A percentile compares a stretch with the other conserved stretches of the same genome.
Conservation (phyloP, 768 basidiomycete species). For the Termitomyces sp. region DNA sequence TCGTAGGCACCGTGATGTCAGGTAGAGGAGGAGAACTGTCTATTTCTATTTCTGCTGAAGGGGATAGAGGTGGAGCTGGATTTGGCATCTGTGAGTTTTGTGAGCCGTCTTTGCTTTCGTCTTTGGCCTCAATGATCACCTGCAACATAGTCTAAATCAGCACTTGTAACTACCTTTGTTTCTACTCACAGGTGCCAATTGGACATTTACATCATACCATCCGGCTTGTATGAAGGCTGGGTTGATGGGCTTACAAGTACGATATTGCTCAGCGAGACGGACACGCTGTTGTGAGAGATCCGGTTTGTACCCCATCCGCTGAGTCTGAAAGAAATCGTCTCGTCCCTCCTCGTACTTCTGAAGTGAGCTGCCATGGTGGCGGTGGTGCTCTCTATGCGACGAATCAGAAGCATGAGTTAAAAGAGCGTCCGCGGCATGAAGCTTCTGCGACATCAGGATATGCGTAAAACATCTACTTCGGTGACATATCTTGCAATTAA, state of each 20-base stretch:
- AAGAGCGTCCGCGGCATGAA: slow-evolving; percentile 37
- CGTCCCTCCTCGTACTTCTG: slow-evolving; percentile 13
- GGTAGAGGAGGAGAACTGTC: neutral
- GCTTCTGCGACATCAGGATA: slow-evolving; percentile 20
- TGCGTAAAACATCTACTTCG: slow-evolving; percentile 31
- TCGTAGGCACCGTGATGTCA: neutral
- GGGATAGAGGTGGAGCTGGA: neutral
- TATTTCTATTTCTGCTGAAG: neutral
- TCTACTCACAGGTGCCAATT: slow-evolving; percentile 5
- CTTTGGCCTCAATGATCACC: neutral
- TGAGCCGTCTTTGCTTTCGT: neutral
- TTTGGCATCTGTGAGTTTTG: neutral
- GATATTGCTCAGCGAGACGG: slow-evolving; percentile 42
- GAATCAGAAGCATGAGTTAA: slow-evolving; percentile 20
- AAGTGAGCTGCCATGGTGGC: slow-evolving; percentile 18
- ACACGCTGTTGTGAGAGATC: slow-evolving; percentile 31
- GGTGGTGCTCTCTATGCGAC: slow-evolving; percentile 25
- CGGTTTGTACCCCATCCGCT: slow-evolving; percentile 27
- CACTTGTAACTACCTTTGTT: neutral
- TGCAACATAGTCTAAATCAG: neutral
- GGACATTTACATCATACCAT: slow-evolving; percentile 49
- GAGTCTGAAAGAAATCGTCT: slow-evolving; percentile 12
- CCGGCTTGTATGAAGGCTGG: slow-evolving; percentile 35
- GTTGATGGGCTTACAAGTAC: slow-evolving; percentile 42
- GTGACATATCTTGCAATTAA: slow-evolving; percentile 38